phyloP scores from a whole-genome alignment of 495 filamentous ascomycete species.

The Aspergillus mulundensis region DNA sequence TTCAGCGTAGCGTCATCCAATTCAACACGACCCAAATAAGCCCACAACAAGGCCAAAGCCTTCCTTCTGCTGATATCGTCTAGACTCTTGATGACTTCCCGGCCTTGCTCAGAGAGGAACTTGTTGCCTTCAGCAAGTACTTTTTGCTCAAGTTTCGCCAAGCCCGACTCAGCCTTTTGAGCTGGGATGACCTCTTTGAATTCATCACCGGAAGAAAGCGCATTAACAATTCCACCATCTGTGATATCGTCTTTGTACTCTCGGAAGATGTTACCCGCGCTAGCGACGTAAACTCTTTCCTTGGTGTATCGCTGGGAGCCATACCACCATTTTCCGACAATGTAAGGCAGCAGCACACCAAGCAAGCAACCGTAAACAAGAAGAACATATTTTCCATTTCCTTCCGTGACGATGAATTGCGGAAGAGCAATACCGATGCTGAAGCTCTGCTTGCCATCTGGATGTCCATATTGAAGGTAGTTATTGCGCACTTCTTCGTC shows the following conservation, averaged over 20 bases:
- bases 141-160: conserved; percentile 76
- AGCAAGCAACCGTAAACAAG: conserved; percentile 82
- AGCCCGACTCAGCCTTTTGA: conserved; percentile 65
- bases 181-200: conserved; percentile 70
- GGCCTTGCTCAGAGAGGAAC: conserved; percentile 52
- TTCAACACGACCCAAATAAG: conserved; percentile 84
- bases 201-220: conserved; percentile 79
- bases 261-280: conserved; percentile 87
- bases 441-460: conserved; percentile 95
- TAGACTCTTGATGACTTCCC: conserved; percentile 61
- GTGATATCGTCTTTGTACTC: conserved; percentile 82
- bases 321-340: conserved; percentile 98
- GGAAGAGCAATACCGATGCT: conserved; percentile 97
- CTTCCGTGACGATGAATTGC: conserved; percentile 86
- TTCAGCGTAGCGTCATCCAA: conserved; percentile 67
- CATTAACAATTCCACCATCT: conserved; percentile 72
- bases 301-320: conserved; percentile 87
- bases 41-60: conserved; percentile 87
- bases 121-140: conserved; percentile 58
- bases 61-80: conserved; percentile 74
- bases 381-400: conserved; percentile 92
- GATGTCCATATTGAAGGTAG: conserved; percentile 91
- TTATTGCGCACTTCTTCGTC: conserved; percentile 97
- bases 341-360: conserved; percentile 84
- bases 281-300: conserved; percentile 85